Base-by-base conservation (phyloP, 306 rosid genomes). In the Rosa multiflora region DNA sequence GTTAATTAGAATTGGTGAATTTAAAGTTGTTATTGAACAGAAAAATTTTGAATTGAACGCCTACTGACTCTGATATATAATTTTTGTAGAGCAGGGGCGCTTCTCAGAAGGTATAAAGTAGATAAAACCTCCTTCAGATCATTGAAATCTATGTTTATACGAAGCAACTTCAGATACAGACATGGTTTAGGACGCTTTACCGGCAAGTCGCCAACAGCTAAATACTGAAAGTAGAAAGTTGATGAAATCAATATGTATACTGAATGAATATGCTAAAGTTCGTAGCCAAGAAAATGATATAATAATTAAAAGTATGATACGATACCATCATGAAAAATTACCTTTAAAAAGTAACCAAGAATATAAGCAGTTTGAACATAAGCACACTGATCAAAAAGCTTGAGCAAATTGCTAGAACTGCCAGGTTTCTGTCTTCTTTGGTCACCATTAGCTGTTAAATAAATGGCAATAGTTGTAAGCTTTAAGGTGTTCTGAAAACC, bases 321-420 rank as follows among this genome's bases (percentile, higher is more conserved):
- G 29, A 56, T 0, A 56, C 63, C 29, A 10, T 6, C 29, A 7
- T 7, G 21, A 56, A 13, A 8, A 46, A 67, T 67, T 83, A 87
- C 92, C 92, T 87, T 87, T 32, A 89, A 71, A 79, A 85, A 87
- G 43, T 85, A 82, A 73, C n/a, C n/a, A n/a, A n/a, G n/a, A n/a
- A n/a, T n/a, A n/a, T n/a, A n/a, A n/a, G n/a, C n/a, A n/a, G n/a
- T n/a, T n/a, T n/a, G n/a, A n/a, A n/a, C n/a, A n/a, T n/a, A n/a
- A n/a, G n/a, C n/a, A n/a, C n/a, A n/a, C n/a, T n/a, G n/a, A n/a
- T n/a, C n/a, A n/a, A n/a, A n/a, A n/a, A n/a, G n/a, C n/a, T n/a
- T n/a, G n/a, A n/a, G n/a, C n/a, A n/a, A n/a, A n/a, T n/a, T n/a
- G n/a, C n/a, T n/a, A n/a, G n/a, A n/a, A n/a, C n/a, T n/a, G n/a